A percentile compares a stretch with the other conserved stretches of the same genome.
These are phyloP conservation scores for Pichia cephalocereana DNA, from an alignment of 805 yeast genomes.

Conservation along the genomic window DNA sequence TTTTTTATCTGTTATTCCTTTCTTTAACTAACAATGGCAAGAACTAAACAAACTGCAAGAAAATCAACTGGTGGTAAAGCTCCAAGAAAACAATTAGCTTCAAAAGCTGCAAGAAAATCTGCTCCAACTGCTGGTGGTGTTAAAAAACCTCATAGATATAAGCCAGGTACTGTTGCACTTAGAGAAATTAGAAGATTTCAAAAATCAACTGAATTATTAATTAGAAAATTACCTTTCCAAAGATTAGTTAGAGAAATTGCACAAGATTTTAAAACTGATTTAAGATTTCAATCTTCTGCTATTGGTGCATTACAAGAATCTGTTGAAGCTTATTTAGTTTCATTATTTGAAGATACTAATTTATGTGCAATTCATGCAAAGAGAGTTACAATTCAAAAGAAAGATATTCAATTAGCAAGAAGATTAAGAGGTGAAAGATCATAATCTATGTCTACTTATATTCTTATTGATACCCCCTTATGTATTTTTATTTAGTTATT, in stretches of 20 bases:
- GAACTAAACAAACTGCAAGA: constrained; percentile 93
- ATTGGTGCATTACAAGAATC: constrained; percentile 98
- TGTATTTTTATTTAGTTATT: too few relatives aligned
- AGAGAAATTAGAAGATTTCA: constrained; percentile 98
- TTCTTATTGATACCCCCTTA: too few relatives aligned
- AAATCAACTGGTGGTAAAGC: constrained; percentile 94
- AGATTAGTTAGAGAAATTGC: constrained; percentile 95
- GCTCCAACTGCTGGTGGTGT: constrained; percentile 92
- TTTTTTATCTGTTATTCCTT: not conserved
- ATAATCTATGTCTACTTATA: constrained; percentile 24
- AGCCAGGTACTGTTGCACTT: constrained; percentile 95
- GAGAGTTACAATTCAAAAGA: constrained; percentile 98
- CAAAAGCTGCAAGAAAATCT: constrained; percentile 88
- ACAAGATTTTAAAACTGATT: constrained; percentile 85
- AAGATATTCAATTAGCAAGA: constrained; percentile 96
- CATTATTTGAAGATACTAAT: constrained; percentile 95
- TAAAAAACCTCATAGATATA: constrained; percentile 91
- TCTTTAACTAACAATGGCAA: constrained; percentile 49
- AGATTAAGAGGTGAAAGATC: constrained; percentile 97
- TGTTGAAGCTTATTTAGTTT: constrained; percentile 95
- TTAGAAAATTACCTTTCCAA: constrained; percentile 96
- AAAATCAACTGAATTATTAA: constrained; percentile 88
- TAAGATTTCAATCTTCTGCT: constrained; percentile 96
- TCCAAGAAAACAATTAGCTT: constrained; percentile 88
- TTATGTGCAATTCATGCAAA: constrained; percentile 98